Percentiles rank a stretch among this genome's conserved stretches.
These are phyloP conservation scores for Eucalyptus paniculata DNA, from an alignment of 345 rosid species.

Conservation along the genomic window DNA sequence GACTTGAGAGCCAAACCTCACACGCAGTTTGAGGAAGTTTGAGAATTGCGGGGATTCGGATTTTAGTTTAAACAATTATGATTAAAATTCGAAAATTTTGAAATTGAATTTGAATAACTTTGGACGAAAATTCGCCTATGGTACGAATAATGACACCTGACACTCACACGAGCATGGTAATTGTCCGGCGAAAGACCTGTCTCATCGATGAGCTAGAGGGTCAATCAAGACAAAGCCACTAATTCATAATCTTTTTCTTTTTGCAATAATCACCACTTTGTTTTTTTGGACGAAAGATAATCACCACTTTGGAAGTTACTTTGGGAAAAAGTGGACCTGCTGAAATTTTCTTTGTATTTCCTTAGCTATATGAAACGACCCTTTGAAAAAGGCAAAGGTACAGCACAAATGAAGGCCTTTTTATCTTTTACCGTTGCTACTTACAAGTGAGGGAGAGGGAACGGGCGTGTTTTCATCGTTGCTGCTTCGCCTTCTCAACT, in stretches of 20 bases:
- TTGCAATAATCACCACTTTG: too few relatives aligned
- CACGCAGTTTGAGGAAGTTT: neutral
- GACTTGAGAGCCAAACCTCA: neutral
- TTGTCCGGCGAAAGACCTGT: too few relatives aligned
- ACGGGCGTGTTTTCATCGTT: neutral
- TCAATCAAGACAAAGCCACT: too few relatives aligned
- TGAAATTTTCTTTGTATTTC: neutral
- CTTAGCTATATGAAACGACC: neutral
- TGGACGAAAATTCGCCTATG: neutral
- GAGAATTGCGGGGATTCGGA: neutral
- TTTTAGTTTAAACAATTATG: neutral
- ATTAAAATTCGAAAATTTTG: neutral
- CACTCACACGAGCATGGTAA: neutral
- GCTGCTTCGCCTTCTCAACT: neutral
- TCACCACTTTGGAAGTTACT: neutral
- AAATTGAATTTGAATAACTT: neutral
- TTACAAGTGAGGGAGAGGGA: neutral
- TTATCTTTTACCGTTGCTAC: neutral
- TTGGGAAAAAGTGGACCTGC: neutral
- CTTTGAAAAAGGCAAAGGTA: neutral
- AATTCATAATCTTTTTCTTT: neutral
- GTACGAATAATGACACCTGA: accelerated
- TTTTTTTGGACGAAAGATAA: neutral
- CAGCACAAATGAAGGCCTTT: neutral
- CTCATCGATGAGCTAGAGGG: too few relatives aligned